A percentile compares a stretch with the other conserved stretches of the same genome.
Evolutionary conservation across 1,139 yeast species (phyloP).

Genomic region (Yamadazyma jaroonii): DNA sequence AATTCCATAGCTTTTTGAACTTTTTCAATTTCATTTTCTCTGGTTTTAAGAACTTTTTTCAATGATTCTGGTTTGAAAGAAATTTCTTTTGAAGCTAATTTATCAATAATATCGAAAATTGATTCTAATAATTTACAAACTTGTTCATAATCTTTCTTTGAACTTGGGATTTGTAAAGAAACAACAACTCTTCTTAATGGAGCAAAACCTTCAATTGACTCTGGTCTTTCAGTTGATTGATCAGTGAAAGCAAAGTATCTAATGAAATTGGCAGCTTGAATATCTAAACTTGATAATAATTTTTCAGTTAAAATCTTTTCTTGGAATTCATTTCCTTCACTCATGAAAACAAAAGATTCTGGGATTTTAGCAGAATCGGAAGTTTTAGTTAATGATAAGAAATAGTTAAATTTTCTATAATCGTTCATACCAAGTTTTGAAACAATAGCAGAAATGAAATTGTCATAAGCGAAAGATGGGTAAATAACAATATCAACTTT

Average conservation of each 20-base stretch:
- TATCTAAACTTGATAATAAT: slow-evolving; percentile 44
- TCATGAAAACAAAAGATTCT: slow-evolving; percentile 77
- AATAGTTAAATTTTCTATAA: slow-evolving; percentile 74
- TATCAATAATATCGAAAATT: slow-evolving; percentile 53
- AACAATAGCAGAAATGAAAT: slow-evolving; percentile 80
- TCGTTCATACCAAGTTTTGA: slow-evolving; percentile 82
- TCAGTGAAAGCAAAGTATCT: slow-evolving; percentile 80
- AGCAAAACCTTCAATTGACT: slow-evolving; percentile 43
- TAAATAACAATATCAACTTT: slow-evolving; percentile 58
- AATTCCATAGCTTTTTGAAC: slow-evolving; percentile 59
- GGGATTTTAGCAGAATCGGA: slow-evolving; percentile 71
- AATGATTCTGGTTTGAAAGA: slow-evolving; percentile 64
- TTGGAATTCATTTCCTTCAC: slow-evolving; percentile 81
- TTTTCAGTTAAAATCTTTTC: slow-evolving; percentile 54
- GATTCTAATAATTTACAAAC: slow-evolving; percentile 49
- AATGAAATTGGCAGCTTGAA: slow-evolving; percentile 51
- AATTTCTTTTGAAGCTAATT: slow-evolving; percentile 42
- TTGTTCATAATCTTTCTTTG: slow-evolving; percentile 44
- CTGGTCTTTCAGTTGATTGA: slow-evolving; percentile 70
- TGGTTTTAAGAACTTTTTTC: slow-evolving; percentile 68
- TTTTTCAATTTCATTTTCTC: slow-evolving; percentile 68
- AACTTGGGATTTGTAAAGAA: slow-evolving; percentile 47
- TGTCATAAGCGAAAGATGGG: slow-evolving; percentile 58
- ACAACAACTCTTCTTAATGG: slow-evolving; percentile 58
- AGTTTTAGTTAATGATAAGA: slow-evolving; percentile 80